Base-by-base conservation (phyloP, 306 rosid genomes). In the Acacia crassicarpa region DNA sequence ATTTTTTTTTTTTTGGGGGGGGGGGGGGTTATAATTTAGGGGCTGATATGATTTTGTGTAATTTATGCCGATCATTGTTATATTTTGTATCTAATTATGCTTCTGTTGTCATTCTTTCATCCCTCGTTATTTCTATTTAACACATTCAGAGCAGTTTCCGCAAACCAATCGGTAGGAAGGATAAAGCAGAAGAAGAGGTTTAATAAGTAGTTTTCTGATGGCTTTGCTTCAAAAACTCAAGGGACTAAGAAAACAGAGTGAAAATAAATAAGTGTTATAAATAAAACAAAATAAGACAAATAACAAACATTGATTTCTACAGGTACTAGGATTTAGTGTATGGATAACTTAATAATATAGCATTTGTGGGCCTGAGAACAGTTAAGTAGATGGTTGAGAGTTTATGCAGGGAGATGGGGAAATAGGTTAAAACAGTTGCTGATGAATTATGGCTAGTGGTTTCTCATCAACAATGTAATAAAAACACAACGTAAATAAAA, bases 21-120 rank as follows among this genome's bases (percentile, higher is more conserved):
- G n/a, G n/a, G 33, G 40, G 20, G 12, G 58, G 81, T 80, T 73
- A 45, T 59, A 78, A 48, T 51, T 51, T 44, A 59, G n/a, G 12
- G 58, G 69, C 19, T 58, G 58, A 75, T 68, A 9, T 46, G 72
- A 32, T 49, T 73, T n/a, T 43, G 25, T 69, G 71, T 33, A 35
- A 38, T 38, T 4, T 19, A 10, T 40, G 73, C 49, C 49, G 10
- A 40, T 40, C 30, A 68, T 68, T 67, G 19, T 68, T 40, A 8
- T 20, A 1, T 68, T 38, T 40, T 68, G 30, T 1, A 1, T 68
- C 49, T 17, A 40, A 68, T 20, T 40, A 67, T 38, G 10, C 4
- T 46, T 46, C 17, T 70, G 54, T 11, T 43, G n/a, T 11, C 33
- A 11, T 69, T 41, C 53, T 27, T 69, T 43, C 53, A 41, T 69